Evolutionary conservation across 2,329 filamentous ascomycete genomes (phyloP).

Genomic region (Sclerotinia sclerotiorum): DNA sequence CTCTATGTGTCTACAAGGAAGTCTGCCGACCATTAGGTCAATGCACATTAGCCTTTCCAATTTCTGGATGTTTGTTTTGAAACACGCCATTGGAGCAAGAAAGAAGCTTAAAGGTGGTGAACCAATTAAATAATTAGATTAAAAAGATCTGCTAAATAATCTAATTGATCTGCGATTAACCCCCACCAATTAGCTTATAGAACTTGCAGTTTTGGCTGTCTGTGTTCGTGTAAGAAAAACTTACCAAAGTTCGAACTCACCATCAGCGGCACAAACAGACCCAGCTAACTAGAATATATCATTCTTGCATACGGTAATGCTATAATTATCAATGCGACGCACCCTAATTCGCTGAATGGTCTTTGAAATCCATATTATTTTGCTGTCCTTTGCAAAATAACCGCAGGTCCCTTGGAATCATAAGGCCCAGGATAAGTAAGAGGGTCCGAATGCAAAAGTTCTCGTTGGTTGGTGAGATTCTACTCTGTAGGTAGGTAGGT

Average conservation of each 20-base stretch:
- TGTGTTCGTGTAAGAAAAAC: not conserved
- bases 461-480: not conserved
- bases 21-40: not conserved
- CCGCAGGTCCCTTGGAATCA: not conserved
- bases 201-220: not conserved
- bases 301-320: not conserved
- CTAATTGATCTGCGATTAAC: not conserved
- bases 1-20: not conserved
- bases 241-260: not conserved
- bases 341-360: not conserved
- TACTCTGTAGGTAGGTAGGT: not conserved
- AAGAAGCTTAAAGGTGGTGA: constrained; percentile 1
- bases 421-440: not conserved
- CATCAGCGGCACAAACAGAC: not conserved
- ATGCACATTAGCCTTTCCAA: constrained; percentile 13
- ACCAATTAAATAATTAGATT: not conserved
- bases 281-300: not conserved
- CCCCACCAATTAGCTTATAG: not conserved
- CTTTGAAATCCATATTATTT: too few species aligned
- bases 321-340: not conserved
- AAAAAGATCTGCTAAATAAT: not conserved
- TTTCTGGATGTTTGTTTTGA: constrained; percentile 5
- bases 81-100: not conserved
- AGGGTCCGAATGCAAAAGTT: not conserved
- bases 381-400: not conserved